Conservation (phyloP, 1,139 yeast genomes). For the Dujonia santamariae region DNA sequence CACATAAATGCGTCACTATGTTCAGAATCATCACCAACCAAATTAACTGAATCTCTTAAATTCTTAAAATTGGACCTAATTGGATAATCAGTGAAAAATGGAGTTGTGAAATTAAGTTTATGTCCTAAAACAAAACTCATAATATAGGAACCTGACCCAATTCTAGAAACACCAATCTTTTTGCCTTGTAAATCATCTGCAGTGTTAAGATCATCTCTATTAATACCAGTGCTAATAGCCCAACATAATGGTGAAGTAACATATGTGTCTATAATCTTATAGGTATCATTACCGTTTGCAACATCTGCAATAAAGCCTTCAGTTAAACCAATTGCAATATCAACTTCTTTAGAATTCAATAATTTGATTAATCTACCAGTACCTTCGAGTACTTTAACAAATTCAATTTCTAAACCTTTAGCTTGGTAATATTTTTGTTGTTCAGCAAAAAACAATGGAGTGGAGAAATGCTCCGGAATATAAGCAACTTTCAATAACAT, state of each 20-base stretch:
- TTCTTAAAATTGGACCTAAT: conserved; percentile 68
- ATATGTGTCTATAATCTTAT: conserved; percentile 74
- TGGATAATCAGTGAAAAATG: conserved; percentile 51
- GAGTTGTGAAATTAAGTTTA: conserved; percentile 45
- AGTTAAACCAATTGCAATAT: conserved; percentile 82
- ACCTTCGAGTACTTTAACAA: conserved; percentile 80
- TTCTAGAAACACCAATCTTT: conserved; percentile 78
- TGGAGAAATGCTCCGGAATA: conserved; percentile 88
- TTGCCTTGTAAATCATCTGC: conserved; percentile 57
- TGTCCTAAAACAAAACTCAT: conserved; percentile 85
- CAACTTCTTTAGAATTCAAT: conserved; percentile 61
- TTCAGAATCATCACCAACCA: conserved; percentile 28
- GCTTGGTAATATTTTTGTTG: conserved; percentile 52
- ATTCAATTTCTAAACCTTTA: conserved; percentile 50
- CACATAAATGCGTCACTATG: conserved; percentile 88
- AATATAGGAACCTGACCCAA: conserved; percentile 88
- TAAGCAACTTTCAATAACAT: conserved; percentile 57
- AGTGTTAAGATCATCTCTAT: conserved; percentile 50
- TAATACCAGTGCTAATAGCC: conserved; percentile 79
- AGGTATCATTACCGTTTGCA: conserved; percentile 62
- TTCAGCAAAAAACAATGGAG: conserved; percentile 77
- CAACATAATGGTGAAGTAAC: conserved; percentile 85
- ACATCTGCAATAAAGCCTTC: conserved; percentile 87
- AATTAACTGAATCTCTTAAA: conserved; percentile 76
- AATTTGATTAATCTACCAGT: conserved; percentile 83